Percentiles rank a stretch among this genome's conserved stretches.
phyloP scores from a whole-genome alignment of 2,329 filamentous ascomycete genomes.

The Monosporascus sp. region DNA sequence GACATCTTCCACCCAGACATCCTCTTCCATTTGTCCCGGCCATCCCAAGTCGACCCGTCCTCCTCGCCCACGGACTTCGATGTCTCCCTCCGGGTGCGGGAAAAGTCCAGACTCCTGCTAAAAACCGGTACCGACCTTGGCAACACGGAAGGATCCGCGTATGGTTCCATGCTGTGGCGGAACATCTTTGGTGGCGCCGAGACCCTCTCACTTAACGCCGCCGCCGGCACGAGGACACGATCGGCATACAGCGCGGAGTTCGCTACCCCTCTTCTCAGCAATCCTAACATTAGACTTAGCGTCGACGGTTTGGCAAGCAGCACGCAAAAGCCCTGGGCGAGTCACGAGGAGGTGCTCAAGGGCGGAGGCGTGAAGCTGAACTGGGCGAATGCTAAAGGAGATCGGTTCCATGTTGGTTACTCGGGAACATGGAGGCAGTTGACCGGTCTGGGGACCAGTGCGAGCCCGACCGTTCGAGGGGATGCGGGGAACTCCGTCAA shows the following conservation, averaged over 20 bases:
- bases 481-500: conserved; percentile 92
- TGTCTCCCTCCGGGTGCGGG: conserved; percentile 70
- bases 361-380: conserved; percentile 72
- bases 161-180: conserved; percentile 78
- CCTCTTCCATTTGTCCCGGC: conserved; percentile 74
- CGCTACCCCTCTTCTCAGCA: conserved; percentile 75
- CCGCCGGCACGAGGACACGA: conserved; percentile 81
- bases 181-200: conserved; percentile 96
- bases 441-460: conserved; percentile 69
- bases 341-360: conserved; percentile 83
- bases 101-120: conserved; percentile 78
- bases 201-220: conserved; percentile 80
- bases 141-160: conserved; percentile 90
- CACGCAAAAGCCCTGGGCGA: conserved; percentile 87
- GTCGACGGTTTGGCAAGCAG: conserved; percentile 78
- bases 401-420: conserved; percentile 75
- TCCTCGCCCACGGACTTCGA: conserved; percentile 74
- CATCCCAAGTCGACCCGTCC: conserved; percentile 62
- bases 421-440: conserved; percentile 82
- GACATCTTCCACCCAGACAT: conserved; percentile 86
- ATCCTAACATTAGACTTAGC: conserved; percentile 75
- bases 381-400: conserved; percentile 62
- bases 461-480: conserved; percentile 73
- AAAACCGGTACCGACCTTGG: conserved; percentile 95
- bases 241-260: conserved; percentile 88